phyloP scores from a whole-genome alignment of 164 flowering plant species.

The Houttuynia cordata region DNA sequence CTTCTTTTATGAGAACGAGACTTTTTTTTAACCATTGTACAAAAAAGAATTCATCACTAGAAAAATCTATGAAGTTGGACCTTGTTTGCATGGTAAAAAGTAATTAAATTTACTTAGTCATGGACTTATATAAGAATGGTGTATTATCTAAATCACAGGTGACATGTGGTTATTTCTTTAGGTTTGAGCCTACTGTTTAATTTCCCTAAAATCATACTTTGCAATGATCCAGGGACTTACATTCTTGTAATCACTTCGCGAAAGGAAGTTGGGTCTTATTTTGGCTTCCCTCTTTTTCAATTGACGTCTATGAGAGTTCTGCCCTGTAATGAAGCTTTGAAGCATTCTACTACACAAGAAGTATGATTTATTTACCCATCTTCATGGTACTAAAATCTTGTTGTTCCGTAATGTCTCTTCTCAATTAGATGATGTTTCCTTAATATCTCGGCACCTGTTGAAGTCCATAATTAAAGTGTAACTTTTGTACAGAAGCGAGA shows the following conservation, averaged over 20 bases:
- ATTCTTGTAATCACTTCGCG: conserved; percentile 72
- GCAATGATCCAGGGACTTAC: conserved; percentile 44
- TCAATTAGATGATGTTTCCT: not conserved
- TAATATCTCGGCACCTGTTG: not conserved
- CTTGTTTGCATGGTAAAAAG: no score
- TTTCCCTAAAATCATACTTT: not conserved
- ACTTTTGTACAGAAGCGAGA: conserved; percentile 60
- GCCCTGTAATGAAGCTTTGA: conserved; percentile 61
- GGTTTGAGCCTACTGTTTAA: not conserved
- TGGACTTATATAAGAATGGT: no score
- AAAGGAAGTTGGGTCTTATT: conserved; percentile 65
- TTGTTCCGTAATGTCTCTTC: not conserved
- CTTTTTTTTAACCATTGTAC: no score
- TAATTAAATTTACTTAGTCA: no score
- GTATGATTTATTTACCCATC: conserved; percentile 25
- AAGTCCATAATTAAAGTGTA: not conserved
- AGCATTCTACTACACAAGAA: conserved; percentile 52
- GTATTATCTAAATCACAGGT: not conserved
- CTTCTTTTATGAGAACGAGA: no score
- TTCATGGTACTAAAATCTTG: conserved; percentile 5
- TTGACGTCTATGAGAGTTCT: conserved; percentile 73
- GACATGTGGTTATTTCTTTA: not conserved
- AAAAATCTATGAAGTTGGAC: no score
- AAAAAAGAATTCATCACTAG: no score
- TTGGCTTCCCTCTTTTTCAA: conserved; percentile 65